Percentiles rank a stretch among this genome's conserved stretches.
Conservation (phyloP, 352 stramenopile genomes). For the Blastocystis hominis region DNA sequence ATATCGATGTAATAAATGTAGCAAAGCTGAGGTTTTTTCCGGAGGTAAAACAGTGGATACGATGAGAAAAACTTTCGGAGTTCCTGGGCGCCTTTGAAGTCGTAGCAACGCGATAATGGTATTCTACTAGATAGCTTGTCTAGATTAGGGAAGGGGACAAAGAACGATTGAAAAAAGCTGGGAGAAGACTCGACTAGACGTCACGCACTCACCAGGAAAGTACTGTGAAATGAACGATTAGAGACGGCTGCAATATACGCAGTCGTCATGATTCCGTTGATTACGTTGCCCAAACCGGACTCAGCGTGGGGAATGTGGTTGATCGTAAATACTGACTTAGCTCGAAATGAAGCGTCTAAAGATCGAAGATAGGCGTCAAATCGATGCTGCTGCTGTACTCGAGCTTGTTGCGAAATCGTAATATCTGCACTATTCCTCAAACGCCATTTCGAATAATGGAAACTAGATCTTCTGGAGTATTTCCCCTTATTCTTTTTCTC, state of each 20-base stretch:
- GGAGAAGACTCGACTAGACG: not conserved
- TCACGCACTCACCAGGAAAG: not conserved
- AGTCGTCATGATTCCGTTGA: not conserved
- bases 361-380: not conserved
- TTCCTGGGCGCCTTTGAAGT: too few species aligned
- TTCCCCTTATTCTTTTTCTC: too few species aligned
- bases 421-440: too few species aligned
- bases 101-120: too few species aligned
- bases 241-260: not conserved
- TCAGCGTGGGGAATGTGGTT: not conserved
- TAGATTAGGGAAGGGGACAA: not conserved
- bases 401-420: not conserved
- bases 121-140: not conserved
- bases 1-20: not conserved
- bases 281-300: constrained; percentile 20
- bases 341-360: too few species aligned
- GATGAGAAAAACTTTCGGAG: too few species aligned
- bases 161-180: not conserved
- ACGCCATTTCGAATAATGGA: too few species aligned
- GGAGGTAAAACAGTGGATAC: too few species aligned
- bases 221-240: not conserved
- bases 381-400: not conserved
- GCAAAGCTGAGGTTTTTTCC: too few species aligned
- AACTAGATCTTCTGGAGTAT: too few species aligned
- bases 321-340: not conserved